Base-by-base conservation (phyloP, 179 eudicot species). In the Vitellaria paradoxa region DNA sequence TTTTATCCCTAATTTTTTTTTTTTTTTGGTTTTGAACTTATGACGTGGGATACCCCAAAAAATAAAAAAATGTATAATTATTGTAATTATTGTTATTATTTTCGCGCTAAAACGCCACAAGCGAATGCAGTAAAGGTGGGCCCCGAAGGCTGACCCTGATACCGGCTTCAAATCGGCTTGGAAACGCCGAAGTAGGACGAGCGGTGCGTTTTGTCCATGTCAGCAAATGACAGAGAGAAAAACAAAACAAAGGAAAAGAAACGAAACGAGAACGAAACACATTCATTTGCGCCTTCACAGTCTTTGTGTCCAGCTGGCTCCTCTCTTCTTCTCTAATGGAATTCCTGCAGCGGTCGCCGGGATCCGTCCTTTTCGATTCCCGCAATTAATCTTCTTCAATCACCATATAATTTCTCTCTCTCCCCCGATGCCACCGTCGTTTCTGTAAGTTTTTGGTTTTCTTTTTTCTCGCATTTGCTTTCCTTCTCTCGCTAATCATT, bases 331-430 rank as follows among this genome's bases (percentile, higher is more conserved):
- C n/a, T 72, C 71, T 53, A 66, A 42, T 72, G 81, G 85, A 84
- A 80, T 78, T 87, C 60, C 73, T 81, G 85, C 80, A 79, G 82
- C 59, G 53, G 50, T 55, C 79, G 81, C 75, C 78, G 88, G 87
- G 87, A 87, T 84, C 83, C 84, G 86, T 82, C 82, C 82, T 73
- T 81, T 79, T 81, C 69, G 84, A 81, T 84, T 68, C 42, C 78
- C 55, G 65, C 78, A 76, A 61, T 62, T 57, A 55, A 64, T 73
- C 65, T 15, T 23, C 60, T 11, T 37, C 21, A 60, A 70, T 18
- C 17, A 21, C 45, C 45, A 42, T 5, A 42, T 5, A 42, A 42
- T 42, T 66, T 75, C 65, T 24, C 70, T 49, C 68, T 47, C 24
- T 42, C 63, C 45, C 3, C 45, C 45, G 70, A 55, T 67, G 68